Evolutionary conservation across 148 eudicot genomes (phyloP).

Genomic region (Rhododendron molle): DNA sequence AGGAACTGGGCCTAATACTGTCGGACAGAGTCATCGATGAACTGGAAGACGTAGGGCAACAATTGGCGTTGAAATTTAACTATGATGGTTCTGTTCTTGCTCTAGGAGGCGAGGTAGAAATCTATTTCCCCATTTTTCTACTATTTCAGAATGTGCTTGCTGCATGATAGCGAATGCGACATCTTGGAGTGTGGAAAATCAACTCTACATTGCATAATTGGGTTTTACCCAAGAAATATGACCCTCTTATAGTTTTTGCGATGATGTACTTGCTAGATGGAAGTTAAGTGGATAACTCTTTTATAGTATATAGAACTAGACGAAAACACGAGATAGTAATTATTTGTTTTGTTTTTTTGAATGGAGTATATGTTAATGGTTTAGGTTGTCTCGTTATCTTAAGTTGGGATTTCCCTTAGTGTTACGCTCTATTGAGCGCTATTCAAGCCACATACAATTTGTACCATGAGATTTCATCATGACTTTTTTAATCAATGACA

Average conservation of each 20-base stretch:
- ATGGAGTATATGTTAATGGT: background rate
- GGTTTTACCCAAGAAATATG: background rate
- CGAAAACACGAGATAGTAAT: background rate
- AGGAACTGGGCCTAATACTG: constrained; percentile 29
- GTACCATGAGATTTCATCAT: background rate
- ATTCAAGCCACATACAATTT: background rate
- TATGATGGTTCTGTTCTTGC: constrained; percentile 72
- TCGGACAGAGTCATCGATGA: constrained; percentile 53
- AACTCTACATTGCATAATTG: background rate
- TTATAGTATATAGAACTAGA: background rate
- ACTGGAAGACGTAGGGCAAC: constrained; percentile 75
- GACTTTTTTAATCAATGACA: background rate
- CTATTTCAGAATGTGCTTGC: background rate
- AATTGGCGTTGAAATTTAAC: constrained; percentile 63
- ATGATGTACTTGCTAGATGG: background rate
- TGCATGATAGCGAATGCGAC: constrained; percentile 3
- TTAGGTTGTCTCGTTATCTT: background rate
- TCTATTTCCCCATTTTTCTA: constrained; percentile 10
- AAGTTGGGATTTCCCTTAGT: background rate
- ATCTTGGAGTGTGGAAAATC: background rate
- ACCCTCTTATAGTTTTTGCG: background rate
- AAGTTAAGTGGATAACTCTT: background rate
- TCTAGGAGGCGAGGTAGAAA: constrained; percentile 74
- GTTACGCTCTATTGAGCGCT: background rate
- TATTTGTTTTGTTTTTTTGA: background rate